Evolutionary conservation across 768 basidiomycete species (phyloP), one percentile per base, ranked within the genome.

Genomic region (Leccinum aurantiacum): DNA sequence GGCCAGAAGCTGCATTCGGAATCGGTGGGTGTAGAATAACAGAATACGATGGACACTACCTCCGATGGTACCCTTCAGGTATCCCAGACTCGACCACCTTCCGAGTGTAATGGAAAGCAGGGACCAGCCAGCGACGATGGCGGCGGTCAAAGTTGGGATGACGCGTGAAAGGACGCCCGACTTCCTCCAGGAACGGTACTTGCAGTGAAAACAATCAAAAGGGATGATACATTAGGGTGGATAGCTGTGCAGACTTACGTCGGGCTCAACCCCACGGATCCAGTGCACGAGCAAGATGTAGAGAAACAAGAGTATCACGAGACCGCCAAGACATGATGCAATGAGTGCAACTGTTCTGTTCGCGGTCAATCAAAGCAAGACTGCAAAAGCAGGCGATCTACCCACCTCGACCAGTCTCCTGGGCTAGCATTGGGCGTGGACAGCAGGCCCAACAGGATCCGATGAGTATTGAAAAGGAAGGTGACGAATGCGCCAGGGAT

Each of bases 161-260:
- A 88, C 82, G 3, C 78, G 81, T 1, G 88, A 88, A 31, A 92
- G 73, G 22, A 84, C 75, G 22, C 85, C 85, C 5, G 89, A 90
- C 64, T 88, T 77, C 65, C 87, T 79, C 90, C 90, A 92, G 15
- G 83, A 82, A 51, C 80, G 84, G 67, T 89, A 91, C 90, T 92
- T 68, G 22, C 38, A 38, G 38, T 38, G 17, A 38, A 17, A 38
- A 38, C 17, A 27, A 41, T 61, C 31, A 65, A 54, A 8, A 57
- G 35, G 33, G 33, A 35, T 0, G 33, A 35, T 35, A 35, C 13
- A 35, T 35, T 13, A 48, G n/a, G 9, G 33, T 4, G 3, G 10
- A 37, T 19, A 51, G 14, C 22, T 24, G 24, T 53, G 46, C 51
- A 27, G 48, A 80, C 86, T 65, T 69, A 92, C 90, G 66, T 91